phyloP scores from a whole-genome alignment of 345 rosid genomes.

The Arabis alpina region DNA sequence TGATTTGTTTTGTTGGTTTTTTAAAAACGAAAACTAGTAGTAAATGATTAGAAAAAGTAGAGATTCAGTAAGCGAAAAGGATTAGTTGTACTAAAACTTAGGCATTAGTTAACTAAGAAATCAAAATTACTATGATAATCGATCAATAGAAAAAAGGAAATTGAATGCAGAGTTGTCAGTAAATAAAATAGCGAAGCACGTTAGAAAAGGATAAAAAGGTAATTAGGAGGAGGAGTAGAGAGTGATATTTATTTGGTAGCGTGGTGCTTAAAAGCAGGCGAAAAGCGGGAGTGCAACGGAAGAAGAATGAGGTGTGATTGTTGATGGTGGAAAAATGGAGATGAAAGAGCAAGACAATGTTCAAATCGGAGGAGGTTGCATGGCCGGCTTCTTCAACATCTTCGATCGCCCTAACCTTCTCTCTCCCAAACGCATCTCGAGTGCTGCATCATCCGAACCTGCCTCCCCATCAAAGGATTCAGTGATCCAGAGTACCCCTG shows the following conservation, averaged over 20 bases:
- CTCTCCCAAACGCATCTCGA: constrained; percentile 62
- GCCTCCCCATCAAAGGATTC: constrained; percentile 45
- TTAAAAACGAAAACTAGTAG: neutral
- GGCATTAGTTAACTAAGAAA: too few species aligned
- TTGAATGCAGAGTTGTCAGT: constrained; percentile 29
- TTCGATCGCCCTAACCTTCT: constrained; percentile 82
- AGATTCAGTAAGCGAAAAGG: too few species aligned
- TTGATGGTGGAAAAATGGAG: constrained; percentile 28
- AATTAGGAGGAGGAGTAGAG: neutral
- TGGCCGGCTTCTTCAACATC: constrained; percentile 95
- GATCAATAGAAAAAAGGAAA: too few species aligned
- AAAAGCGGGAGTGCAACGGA: constrained; percentile 69
- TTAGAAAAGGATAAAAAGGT: constrained; percentile 12
- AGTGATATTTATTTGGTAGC: neutral
- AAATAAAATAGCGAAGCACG: constrained; percentile 12
- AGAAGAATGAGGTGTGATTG: constrained; percentile 16
- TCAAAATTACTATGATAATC: too few species aligned
- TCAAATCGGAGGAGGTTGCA: constrained; percentile 74
- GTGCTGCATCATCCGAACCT: too few species aligned
- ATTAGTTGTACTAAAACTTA: too few species aligned
- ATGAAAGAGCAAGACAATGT: constrained; percentile 47
- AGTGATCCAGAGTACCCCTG: constrained; percentile 47
- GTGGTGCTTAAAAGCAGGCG: constrained; percentile 59
- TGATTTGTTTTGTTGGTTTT: too few species aligned
- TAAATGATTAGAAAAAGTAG: neutral